Base-by-base conservation (phyloP, 108 stramenopile species). In the Pseudonitzschia multistriata region DNA sequence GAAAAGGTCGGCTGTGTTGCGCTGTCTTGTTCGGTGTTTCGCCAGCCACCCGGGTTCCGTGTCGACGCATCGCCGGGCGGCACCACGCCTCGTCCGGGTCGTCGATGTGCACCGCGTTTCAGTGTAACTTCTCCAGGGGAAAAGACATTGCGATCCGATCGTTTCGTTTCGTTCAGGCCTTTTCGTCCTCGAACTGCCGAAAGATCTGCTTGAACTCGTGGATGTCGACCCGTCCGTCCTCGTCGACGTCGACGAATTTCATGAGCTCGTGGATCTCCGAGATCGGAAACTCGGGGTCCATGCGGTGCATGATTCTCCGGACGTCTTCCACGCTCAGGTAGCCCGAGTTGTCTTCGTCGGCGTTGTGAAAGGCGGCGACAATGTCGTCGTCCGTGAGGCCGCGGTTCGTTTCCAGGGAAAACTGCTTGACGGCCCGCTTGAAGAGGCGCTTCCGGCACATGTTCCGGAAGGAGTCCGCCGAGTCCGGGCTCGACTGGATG, bases 371-470 rank as follows among this genome's bases (percentile, higher is more conserved):
- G 29, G 85, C 88, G 17, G 75, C 75, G 13, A 82, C 79, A 13
- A 88, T 61, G 68, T 85, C 85, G 11, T 79, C 83, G 63, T 83
- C 74, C 36, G 57, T 80, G n/a, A 74, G 52, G 10, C 87, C 84
- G 24, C 81, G 57, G 29, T 87, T 87, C 28, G 77, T 82, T 34
- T 79, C 56, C 17, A 86, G 37, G 14, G 83, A 84, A 64, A 82
- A 83, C 28, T 72, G 70, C 61, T 85, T 85, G 15, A 86, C 83
- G 7, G 88, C 88, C 27, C 81, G 81, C 53, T 84, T 84, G 59
- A 86, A 85, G 25, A 86, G 62, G 65, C 85, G 71, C 45, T 84
- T 85, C 34, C 81, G 59, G 29, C 85, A 89, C 83, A 89, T 86
- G 72, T 86, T 77, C 27, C 79, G 61, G 11, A 89, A 72, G 13